These are phyloP conservation scores for Coix lacrymajobi DNA, from an alignment of 176 grass and related monocot species.

Conservation along the genomic window DNA sequence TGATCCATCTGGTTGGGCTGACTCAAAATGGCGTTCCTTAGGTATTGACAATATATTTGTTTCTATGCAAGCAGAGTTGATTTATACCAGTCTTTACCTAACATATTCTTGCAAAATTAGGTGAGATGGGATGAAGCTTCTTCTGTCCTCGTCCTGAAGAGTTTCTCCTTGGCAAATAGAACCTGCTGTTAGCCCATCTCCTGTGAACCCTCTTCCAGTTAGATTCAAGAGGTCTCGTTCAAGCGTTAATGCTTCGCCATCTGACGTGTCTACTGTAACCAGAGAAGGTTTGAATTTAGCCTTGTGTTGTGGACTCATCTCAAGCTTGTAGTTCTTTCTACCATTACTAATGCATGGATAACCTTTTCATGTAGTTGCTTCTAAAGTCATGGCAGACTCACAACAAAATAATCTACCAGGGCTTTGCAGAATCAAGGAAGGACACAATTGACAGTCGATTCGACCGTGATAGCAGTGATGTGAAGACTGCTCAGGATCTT, in stretches of 20 bases:
- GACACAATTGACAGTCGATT: slow-evolving; percentile 34
- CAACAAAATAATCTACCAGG: slow-evolving; percentile 41
- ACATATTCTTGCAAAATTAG: slow-evolving; percentile 34
- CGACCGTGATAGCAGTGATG: slow-evolving; percentile 13
- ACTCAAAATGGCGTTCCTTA: slow-evolving; percentile 86
- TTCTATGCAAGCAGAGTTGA: not conserved
- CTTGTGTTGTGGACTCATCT: not conserved
- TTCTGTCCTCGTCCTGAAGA: slow-evolving; percentile 63
- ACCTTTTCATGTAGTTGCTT: slow-evolving; percentile 38
- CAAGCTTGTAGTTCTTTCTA: not conserved
- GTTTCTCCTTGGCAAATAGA: slow-evolving; percentile 94
- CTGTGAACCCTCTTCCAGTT: slow-evolving; percentile 43
- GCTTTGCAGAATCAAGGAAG: slow-evolving; percentile 61
- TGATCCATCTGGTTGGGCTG: slow-evolving; percentile 68
- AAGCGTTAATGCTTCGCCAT: slow-evolving; percentile 29
- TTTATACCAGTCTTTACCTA: not conserved
- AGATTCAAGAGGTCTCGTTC: slow-evolving; percentile 67
- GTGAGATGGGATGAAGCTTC: slow-evolving; percentile 91
- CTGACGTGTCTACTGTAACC: slow-evolving; percentile 41
- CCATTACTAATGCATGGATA: slow-evolving; percentile 10
- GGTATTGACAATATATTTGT: slow-evolving; percentile 37
- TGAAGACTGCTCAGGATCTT: slow-evolving; percentile 39
- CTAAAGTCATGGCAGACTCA: slow-evolving; percentile 40
- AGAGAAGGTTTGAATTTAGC: slow-evolving; percentile 64
- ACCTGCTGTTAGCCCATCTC: slow-evolving; percentile 48